A percentile compares a stretch with the other conserved stretches of the same genome.
Conservation (phyloP, 1,284 basidiomycete genomes). For the Golubevia sp. region DNA sequence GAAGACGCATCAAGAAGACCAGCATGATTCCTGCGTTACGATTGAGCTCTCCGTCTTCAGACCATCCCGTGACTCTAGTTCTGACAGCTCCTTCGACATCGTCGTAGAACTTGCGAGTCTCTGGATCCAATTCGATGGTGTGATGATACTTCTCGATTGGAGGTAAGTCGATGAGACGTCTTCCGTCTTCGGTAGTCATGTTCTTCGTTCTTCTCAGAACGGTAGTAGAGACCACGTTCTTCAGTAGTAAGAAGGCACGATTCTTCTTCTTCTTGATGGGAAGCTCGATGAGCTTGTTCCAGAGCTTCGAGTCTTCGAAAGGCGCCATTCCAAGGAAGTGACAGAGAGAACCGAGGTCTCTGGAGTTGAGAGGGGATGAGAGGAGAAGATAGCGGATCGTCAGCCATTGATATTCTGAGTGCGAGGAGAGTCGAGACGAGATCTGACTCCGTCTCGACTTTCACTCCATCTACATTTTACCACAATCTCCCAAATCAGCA, state of each 20-base stretch:
- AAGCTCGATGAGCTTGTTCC: constrained; percentile 12
- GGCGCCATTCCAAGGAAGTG: constrained; percentile 11
- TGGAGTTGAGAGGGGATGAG: not conserved
- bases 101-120: constrained; percentile 13
- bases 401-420: not conserved
- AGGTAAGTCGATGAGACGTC: not conserved
- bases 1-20: constrained; percentile 17
- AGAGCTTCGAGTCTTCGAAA: constrained; percentile 10
- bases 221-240: constrained; percentile 4
- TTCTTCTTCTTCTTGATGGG: constrained; percentile 11
- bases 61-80: constrained; percentile 5
- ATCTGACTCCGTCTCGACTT: no score
- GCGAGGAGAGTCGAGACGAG: no score
- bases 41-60: constrained; percentile 4
- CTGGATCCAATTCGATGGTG: constrained; percentile 7
- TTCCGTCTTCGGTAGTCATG: constrained; percentile 10
- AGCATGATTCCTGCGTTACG: constrained; percentile 10
- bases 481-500: no score
- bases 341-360: constrained; percentile 12
- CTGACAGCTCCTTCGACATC: constrained; percentile 10
- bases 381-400: not conserved
- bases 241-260: constrained; percentile 6
- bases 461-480: no score
- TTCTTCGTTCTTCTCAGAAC: constrained; percentile 14
- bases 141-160: constrained; percentile 6